Evolutionary conservation across 2,329 filamentous ascomycete genomes (phyloP), one percentile per base, ranked within the genome.

Genomic region (Penicillium capsulatum): DNA sequence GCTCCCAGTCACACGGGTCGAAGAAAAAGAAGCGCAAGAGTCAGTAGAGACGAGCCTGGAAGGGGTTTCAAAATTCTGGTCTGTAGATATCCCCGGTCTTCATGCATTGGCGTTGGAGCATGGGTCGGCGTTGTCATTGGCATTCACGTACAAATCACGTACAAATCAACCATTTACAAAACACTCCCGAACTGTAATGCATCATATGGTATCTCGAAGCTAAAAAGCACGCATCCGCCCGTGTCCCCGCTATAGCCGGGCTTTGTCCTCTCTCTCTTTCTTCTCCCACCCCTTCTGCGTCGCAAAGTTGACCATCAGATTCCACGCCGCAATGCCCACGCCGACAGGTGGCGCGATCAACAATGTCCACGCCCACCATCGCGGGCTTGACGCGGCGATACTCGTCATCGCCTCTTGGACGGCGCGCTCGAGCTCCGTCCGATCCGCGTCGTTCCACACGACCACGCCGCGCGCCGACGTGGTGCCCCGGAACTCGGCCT

Each of bases 361-460:
- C 34, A 80, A 64, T 44, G 84, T 42, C 77, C 79, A 84, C n/a
- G 80, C 80, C 91, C 92, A 97, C 87, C 88, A 94, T 46, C 70
- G 66, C 5, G 87, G 86, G 62, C 84, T 92, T 13, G 68, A 66
- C 31, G 57, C 70, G 55, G 72, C 74, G 26, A 96, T 68, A 44
- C 75, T 73, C 3, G 55, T 59, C 69, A 97, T 80, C 6, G 82
- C 84, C 43, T 68, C 71, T 36, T 75, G 73, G 8, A 97, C 70
- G 62, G 87, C 80, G 35, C 59, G 64, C 64, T 78, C 76, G 58
- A 98, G 64, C 47, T 88, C 79, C 24, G 80, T 81, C 57, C 74
- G 81, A 32, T 79, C 80, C 2, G 79, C 79, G 67, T 97, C 91
- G 67, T 98, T 98, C 86, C 86, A 92, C 16, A 98, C 76, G 22